Evolutionary conservation across 352 stramenopile species (phyloP).

Genomic region (Blastocystis sp.): DNA sequence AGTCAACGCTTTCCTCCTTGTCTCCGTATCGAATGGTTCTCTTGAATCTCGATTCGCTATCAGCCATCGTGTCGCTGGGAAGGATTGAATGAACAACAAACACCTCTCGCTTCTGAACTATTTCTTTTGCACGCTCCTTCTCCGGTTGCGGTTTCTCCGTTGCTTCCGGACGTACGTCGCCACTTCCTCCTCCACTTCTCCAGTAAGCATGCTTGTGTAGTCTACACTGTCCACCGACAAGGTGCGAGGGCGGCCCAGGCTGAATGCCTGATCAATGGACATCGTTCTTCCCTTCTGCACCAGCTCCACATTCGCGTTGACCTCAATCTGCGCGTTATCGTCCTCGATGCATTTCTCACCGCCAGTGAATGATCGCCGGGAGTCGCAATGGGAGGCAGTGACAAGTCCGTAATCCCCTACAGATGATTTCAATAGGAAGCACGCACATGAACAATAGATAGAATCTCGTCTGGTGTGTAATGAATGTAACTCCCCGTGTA

Average conservation of each 20-base stretch:
- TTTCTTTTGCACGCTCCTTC: not conserved
- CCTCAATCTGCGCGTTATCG: slow-evolving; percentile 12
- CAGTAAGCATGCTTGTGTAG: slow-evolving; percentile 63
- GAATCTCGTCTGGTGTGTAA: slow-evolving; percentile 50
- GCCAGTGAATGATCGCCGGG: slow-evolving; percentile 54
- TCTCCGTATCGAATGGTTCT: slow-evolving; percentile 9
- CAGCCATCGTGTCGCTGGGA: slow-evolving; percentile 12
- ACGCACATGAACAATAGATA: slow-evolving; percentile 19
- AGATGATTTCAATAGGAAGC: not conserved
- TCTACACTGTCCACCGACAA: slow-evolving; percentile 65
- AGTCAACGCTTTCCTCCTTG: slow-evolving; percentile 61
- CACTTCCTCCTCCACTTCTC: slow-evolving; percentile 61
- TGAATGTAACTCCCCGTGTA: slow-evolving; percentile 9
- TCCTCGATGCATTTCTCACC: not conserved
- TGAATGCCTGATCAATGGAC: slow-evolving; percentile 66
- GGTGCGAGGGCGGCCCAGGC: slow-evolving; percentile 35
- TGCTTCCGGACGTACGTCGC: slow-evolving; percentile 48
- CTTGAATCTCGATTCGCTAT: slow-evolving; percentile 33
- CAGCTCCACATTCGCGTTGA: slow-evolving; percentile 36
- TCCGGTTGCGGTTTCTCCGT: slow-evolving; percentile 36
- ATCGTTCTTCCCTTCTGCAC: slow-evolving; percentile 69
- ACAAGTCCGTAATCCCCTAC: slow-evolving; percentile 52
- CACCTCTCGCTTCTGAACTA: not conserved
- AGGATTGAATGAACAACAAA: not conserved
- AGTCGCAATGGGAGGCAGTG: slow-evolving; percentile 51